These are phyloP conservation scores for Melastoma malabathricum DNA, from an alignment of 345 rosid species.

Conservation along the genomic window DNA sequence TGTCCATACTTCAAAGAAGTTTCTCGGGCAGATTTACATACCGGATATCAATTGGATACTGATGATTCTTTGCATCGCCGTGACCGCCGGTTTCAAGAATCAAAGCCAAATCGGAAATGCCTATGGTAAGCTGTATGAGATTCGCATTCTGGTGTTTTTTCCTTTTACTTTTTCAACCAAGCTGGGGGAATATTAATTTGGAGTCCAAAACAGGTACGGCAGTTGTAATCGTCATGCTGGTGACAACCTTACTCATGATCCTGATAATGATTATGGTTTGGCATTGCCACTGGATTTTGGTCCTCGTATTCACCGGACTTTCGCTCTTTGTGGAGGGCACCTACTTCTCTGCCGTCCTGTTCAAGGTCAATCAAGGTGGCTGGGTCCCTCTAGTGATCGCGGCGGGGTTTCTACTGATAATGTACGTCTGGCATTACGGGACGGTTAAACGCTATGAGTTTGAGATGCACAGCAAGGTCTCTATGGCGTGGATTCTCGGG, in stretches of 20 bases:
- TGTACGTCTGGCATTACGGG: conserved; percentile 23
- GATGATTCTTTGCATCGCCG: conserved; percentile 17
- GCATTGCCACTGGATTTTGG: conserved; percentile 22
- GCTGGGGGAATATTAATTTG: neutral
- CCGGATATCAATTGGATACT: conserved; percentile 23
- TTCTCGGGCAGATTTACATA: conserved; percentile 12
- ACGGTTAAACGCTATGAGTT: conserved; percentile 17
- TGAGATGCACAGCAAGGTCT: conserved; percentile 19
- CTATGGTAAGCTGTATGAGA: conserved; percentile 8
- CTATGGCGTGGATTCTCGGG: conserved; percentile 21
- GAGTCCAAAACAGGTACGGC: conserved; percentile 12
- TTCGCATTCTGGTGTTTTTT: neutral
- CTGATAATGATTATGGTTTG: conserved; percentile 22
- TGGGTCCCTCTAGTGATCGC: conserved; percentile 24
- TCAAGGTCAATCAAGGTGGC: conserved; percentile 25
- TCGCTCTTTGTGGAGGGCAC: conserved; percentile 19
- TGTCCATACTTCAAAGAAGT: conserved; percentile 17
- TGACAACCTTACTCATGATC: conserved; percentile 21
- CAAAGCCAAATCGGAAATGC: conserved; percentile 20
- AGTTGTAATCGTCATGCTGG: conserved; percentile 20
- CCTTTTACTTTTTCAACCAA: conserved; percentile 1
- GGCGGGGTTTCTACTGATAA: conserved; percentile 10
- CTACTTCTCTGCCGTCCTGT: conserved; percentile 19
- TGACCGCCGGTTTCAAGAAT: conserved; percentile 16
- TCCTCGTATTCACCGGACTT: conserved; percentile 10